These are phyloP conservation scores for Cucurbita ficifolia DNA, from an alignment of 306 rosid species.

Conservation along the genomic window DNA sequence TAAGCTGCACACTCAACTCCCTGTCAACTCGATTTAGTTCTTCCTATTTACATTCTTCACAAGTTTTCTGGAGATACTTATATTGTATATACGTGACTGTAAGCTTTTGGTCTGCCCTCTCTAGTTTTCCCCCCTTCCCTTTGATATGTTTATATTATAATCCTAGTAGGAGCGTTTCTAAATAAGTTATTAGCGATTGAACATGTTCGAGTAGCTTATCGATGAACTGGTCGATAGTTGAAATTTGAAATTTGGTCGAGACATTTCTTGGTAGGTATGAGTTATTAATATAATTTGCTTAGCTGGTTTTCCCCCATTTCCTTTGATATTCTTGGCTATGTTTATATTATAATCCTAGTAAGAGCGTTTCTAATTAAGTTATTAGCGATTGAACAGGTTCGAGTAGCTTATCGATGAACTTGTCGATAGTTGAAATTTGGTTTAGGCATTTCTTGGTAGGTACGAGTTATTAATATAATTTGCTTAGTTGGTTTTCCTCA, in stretches of 20 bases:
- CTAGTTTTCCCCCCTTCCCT: neutral
- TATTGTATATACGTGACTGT: conserved; percentile 3
- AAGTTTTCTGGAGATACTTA: neutral
- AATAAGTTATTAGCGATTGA: neutral
- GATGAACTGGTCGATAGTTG: neutral
- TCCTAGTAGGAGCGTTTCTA: neutral
- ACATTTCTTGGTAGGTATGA: neutral
- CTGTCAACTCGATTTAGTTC: conserved; percentile 1
- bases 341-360: neutral
- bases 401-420: neutral
- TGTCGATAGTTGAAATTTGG: neutral
- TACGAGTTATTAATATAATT: neutral
- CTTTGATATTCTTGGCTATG: neutral
- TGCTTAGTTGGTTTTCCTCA: neutral
- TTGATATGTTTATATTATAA: neutral
- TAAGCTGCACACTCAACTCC: neutral
- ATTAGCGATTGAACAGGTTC: neutral
- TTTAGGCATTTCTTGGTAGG: neutral
- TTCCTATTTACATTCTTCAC: conserved; percentile 4
- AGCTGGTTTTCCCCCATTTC: neutral
- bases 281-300: neutral
- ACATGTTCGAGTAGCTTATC: neutral
- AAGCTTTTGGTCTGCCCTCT: neutral
- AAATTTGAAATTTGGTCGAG: neutral
- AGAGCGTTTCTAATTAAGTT: neutral